A percentile compares a stretch with the other conserved stretches of the same genome.
Conservation (phyloP, 371 early-diverging fungal species). For the Actinomortierella ambigua region DNA sequence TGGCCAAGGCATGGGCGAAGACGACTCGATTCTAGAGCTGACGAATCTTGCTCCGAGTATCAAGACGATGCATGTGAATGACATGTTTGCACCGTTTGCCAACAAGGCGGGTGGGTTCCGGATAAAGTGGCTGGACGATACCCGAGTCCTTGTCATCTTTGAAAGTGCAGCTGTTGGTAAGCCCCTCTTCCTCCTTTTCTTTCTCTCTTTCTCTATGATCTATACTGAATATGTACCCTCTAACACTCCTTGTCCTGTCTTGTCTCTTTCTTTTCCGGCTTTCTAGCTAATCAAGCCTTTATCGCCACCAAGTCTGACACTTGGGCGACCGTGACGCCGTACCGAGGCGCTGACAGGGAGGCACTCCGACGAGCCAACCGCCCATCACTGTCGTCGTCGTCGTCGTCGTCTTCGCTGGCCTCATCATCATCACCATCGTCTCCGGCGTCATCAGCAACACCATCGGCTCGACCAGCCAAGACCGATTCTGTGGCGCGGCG, state of each 20-base stretch:
- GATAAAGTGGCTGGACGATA: constrained; percentile 77
- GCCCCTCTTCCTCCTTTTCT: not conserved
- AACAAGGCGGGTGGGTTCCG: constrained; percentile 70
- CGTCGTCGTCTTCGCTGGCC: no score
- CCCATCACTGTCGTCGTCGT: no score
- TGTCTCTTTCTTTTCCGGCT: not conserved
- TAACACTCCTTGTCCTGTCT: not conserved
- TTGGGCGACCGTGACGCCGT: constrained; percentile 35
- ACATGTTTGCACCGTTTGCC: constrained; percentile 60
- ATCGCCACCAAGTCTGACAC: constrained; percentile 22
- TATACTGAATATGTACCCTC: not conserved
- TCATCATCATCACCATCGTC: no score
- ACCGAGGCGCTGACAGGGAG: constrained; percentile 36
- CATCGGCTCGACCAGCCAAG: constrained; percentile 51
- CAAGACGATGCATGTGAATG: constrained; percentile 60
- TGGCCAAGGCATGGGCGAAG: constrained; percentile 7
- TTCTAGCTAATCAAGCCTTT: constrained; percentile 39
- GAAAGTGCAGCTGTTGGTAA: constrained; percentile 71
- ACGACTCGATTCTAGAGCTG: constrained; percentile 52
- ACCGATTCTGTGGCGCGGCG: constrained; percentile 59
- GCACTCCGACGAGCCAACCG: constrained; percentile 21
- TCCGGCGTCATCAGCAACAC: constrained; percentile 24
- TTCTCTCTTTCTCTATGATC: not conserved
- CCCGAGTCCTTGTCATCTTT: constrained; percentile 75
- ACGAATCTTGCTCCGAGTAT: constrained; percentile 59